Base-by-base conservation (phyloP, 2,329 filamentous ascomycete genomes). In the Fusarium sublunatum region DNA sequence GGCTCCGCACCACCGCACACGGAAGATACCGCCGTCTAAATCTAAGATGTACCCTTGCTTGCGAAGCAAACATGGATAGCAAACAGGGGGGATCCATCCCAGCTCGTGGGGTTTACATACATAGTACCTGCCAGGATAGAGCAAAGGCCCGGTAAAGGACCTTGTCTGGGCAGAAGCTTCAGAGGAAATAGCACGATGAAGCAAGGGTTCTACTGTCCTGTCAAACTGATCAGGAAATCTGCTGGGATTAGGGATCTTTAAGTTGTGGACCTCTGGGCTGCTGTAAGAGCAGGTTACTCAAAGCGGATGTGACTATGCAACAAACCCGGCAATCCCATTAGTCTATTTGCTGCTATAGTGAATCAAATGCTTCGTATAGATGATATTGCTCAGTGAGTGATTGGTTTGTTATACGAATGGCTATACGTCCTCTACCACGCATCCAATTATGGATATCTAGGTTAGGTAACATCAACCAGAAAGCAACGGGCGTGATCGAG, bases 31-130 rank as follows among this genome's bases (percentile, higher is more conserved):
- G 38, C 10, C 11, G 22, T 5, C 13, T 19, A 24, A 28, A 42
- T 60, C 56, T 47, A 60, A 49, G 57, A 49, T 60, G 32, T 32
- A 13, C n/a, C 5, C 19, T 19, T 25, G 15, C 13, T 19, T 25
- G 11, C 19, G 15, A 39, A 11, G 19, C 10, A 13, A 34, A n/a
- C 31, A 34, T 34, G 31, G 31, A 34, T 34, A 12, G 7, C 31
- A 34, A 34, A 34, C 31, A 34, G 31, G 31, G 31, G 15, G 12
- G n/a, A 15, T 22, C 41, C 40, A 19, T 31, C 29, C 22, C 41
- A 34, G 56, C 44, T 55, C 42, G 53, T 63, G 59, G 53, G 59
- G 60, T 50, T 54, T 7, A 32, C 29, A 28, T 22, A 26, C 44
- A 48, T 28, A 22, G 29, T 15, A 39, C 38, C 22, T 13, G 35